phyloP scores from a whole-genome alignment of 257 asterid species.

The Gentiana dahurica region DNA sequence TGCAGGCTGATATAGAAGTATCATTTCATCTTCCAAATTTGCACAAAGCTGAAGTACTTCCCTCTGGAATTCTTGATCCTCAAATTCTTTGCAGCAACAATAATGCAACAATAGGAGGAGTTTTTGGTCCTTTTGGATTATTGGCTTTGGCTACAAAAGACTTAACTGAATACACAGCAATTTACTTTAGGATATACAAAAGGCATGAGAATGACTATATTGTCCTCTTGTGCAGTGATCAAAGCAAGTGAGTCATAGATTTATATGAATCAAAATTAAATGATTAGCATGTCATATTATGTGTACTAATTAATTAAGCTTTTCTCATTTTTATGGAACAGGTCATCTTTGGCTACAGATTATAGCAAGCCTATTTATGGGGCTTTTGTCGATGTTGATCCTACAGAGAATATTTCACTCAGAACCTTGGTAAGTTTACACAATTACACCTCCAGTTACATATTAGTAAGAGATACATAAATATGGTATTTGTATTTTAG shows the following conservation, averaged over 20 bases:
- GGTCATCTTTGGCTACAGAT: slow-evolving; percentile 21
- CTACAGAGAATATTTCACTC: slow-evolving; percentile 14
- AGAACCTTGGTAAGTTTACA: slow-evolving; percentile 20
- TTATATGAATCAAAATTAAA: neutral
- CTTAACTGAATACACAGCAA: slow-evolving; percentile 23
- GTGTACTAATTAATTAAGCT: neutral
- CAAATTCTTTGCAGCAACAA: slow-evolving; percentile 17
- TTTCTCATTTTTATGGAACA: neutral
- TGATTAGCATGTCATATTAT: neutral
- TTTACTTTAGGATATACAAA: slow-evolving; percentile 20
- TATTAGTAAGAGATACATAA: neutral
- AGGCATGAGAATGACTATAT: slow-evolving; percentile 5
- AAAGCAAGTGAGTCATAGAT: slow-evolving; percentile 14
- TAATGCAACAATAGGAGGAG: slow-evolving; percentile 15
- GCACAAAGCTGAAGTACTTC: slow-evolving; percentile 12
- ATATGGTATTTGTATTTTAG: no score
- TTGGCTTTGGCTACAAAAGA: slow-evolving; percentile 20
- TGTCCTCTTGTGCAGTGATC: slow-evolving; percentile 31
- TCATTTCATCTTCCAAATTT: slow-evolving; percentile 16
- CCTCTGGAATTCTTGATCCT: slow-evolving; percentile 13
- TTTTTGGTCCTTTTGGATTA: slow-evolving; percentile 29
- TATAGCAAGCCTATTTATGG: slow-evolving; percentile 15
- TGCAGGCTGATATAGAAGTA: slow-evolving; percentile 25
- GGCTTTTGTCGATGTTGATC: slow-evolving; percentile 22
- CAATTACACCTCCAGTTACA: neutral